These are phyloP conservation scores for Colletotrichum magnum DNA, from an alignment of 2,329 filamentous ascomycete species.

Conservation along the genomic window DNA sequence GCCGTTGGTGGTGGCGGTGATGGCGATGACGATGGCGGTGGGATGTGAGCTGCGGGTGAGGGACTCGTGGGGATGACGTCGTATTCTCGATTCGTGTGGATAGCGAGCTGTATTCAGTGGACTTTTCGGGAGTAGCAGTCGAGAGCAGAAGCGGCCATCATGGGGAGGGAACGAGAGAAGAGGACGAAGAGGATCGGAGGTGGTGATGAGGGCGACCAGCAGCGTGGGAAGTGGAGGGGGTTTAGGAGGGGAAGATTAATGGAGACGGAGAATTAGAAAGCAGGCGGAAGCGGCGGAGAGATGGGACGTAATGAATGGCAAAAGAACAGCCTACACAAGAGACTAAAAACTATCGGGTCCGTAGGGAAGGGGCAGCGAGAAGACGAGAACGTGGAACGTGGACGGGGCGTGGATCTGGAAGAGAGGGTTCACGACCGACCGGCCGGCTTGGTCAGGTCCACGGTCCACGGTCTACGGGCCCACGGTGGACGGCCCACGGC, in stretches of 20 bases:
- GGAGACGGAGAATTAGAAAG: slow-evolving; percentile 25
- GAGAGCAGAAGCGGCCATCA: slow-evolving; percentile 30
- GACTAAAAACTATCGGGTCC: too few relatives aligned
- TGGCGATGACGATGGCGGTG: not conserved
- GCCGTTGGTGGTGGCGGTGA: not conserved
- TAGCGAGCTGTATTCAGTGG: slow-evolving; percentile 16
- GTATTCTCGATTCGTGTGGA: slow-evolving; percentile 1
- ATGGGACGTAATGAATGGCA: slow-evolving; percentile 35
- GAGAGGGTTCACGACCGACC: not conserved
- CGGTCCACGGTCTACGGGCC: not conserved
- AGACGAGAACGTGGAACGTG: not conserved
- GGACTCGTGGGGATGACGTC: not conserved
- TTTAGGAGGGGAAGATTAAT: slow-evolving; percentile 32
- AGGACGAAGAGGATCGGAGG: slow-evolving; percentile 2
- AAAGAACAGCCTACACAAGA: slow-evolving; percentile 1
- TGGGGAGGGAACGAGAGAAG: slow-evolving; percentile 10
- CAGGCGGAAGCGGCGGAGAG: slow-evolving; percentile 37
- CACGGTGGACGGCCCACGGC: not conserved
- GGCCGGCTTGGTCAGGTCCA: slow-evolving; percentile 22
- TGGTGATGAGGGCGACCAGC: not conserved
- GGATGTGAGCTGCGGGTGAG: not conserved
- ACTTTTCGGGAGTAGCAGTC: slow-evolving; percentile 32
- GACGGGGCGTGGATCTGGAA: not conserved
- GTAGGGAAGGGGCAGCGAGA: slow-evolving; percentile 9
- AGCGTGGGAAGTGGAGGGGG: not conserved